phyloP scores from a whole-genome alignment of 139 green algal genomes.

The Chlamydomonas sp. region DNA sequence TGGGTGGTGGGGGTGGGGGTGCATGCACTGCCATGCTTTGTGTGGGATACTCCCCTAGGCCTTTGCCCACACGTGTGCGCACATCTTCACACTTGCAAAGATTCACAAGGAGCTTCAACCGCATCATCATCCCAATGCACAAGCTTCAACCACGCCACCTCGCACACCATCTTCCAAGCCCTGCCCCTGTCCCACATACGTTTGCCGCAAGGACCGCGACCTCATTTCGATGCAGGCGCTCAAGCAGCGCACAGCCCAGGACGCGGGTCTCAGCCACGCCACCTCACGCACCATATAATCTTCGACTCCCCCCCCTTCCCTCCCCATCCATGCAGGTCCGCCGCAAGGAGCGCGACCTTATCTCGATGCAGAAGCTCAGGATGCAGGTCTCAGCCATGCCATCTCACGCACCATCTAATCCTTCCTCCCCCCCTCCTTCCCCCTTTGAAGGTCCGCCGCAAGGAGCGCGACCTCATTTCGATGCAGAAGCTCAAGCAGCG shows the following conservation, averaged over 20 bases:
- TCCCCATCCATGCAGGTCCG: no score
- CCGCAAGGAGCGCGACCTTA: conserved; percentile 30
- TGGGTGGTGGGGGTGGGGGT: no score
- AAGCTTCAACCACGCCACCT: no score
- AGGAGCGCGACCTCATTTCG: conserved; percentile 29
- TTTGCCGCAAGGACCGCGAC: conserved; percentile 32
- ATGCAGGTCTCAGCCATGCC: no score
- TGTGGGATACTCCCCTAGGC: no score
- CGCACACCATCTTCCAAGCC: no score
- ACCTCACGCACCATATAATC: no score
- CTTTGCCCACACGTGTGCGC: no score
- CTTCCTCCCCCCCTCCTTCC: not conserved
- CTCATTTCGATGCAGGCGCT: conserved; percentile 38
- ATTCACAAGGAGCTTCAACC: conserved; percentile 25
- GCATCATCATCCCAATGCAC: conserved; percentile 46
- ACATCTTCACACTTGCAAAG: no score
- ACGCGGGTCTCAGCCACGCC: conserved; percentile 56
- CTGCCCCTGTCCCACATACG: conserved; percentile 5
- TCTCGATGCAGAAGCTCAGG: conserved; percentile 48
- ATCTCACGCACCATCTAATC: no score
- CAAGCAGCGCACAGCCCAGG: conserved; percentile 42
- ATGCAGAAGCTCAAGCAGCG: conserved; percentile 52
- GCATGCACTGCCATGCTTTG: no score
- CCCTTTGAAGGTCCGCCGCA: conserved; percentile 22
- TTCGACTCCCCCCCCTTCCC: no score